These are phyloP conservation scores for Tetracladium setigerum DNA, from an alignment of 495 filamentous ascomycete genomes.

Conservation along the genomic window DNA sequence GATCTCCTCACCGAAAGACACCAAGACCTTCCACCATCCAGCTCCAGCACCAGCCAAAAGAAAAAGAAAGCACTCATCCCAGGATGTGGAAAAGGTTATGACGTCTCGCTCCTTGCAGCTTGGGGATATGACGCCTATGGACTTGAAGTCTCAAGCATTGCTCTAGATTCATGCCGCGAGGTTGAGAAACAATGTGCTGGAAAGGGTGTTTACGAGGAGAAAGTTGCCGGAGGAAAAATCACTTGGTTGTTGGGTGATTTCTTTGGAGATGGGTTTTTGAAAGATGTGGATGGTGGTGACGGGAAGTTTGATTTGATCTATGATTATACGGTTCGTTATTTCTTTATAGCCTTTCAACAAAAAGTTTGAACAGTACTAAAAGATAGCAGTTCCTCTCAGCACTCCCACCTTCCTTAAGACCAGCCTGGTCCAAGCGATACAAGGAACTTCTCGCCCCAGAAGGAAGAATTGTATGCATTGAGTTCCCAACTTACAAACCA, in stretches of 20 bases:
- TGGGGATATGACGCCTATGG: slow-evolving; percentile 70
- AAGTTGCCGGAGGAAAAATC: slow-evolving; percentile 42
- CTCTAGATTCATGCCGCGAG: slow-evolving; percentile 46
- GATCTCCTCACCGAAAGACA: slow-evolving; percentile 41
- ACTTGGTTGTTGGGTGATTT: slow-evolving; percentile 64
- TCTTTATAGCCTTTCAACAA: background rate
- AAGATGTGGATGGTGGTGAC: slow-evolving; percentile 36
- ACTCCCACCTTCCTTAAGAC: slow-evolving; percentile 54
- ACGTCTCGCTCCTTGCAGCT: slow-evolving; percentile 61
- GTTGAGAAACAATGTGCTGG: slow-evolving; percentile 30
- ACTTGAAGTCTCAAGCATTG: slow-evolving; percentile 55
- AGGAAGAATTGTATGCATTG: slow-evolving; percentile 67
- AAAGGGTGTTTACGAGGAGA: slow-evolving; percentile 36
- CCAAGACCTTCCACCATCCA: slow-evolving; percentile 29
- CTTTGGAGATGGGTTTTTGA: slow-evolving; percentile 57
- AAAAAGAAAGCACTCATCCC: slow-evolving; percentile 46
- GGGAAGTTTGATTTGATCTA: slow-evolving; percentile 69
- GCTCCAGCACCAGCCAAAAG: slow-evolving; percentile 3
- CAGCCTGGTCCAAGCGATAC: slow-evolving; percentile 63
- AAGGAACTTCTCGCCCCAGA: slow-evolving; percentile 51
- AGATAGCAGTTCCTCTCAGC: slow-evolving; percentile 66
- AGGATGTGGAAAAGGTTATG: slow-evolving; percentile 72
- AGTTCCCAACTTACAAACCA: slow-evolving; percentile 70
- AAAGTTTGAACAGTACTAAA: too few relatives aligned
- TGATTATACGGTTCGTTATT: slow-evolving; percentile 65